Evolutionary conservation across 2,329 filamentous ascomycete genomes (phyloP).

Genomic region (Arthrobotrys musiformis): DNA sequence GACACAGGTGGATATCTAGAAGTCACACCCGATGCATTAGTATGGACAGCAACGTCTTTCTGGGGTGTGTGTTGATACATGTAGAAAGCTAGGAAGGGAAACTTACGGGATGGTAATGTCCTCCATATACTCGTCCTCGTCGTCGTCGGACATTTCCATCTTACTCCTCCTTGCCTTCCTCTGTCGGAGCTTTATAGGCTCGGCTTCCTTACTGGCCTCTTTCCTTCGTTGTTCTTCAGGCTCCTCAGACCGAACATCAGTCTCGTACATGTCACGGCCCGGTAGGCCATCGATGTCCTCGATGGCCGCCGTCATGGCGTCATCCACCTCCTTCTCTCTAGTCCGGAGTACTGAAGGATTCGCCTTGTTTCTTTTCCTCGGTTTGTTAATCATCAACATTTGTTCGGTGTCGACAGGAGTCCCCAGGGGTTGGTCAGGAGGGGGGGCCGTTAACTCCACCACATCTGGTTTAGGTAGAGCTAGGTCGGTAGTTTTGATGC

Average conservation of each 20-base stretch:
- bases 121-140: conserved; percentile 45
- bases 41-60: not conserved
- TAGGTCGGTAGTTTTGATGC: conserved; percentile 51
- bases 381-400: conserved; percentile 45
- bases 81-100: not conserved
- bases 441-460: conserved; percentile 26
- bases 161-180: conserved; percentile 22
- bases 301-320: conserved; percentile 31
- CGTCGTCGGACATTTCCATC: conserved; percentile 24
- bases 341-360: conserved; percentile 47
- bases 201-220: conserved; percentile 21
- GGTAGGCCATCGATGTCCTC: conserved; percentile 41
- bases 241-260: conserved; percentile 35
- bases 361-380: conserved; percentile 42
- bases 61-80: not conserved
- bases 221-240: conserved; percentile 19
- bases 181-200: conserved; percentile 7
- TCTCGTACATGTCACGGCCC: conserved; percentile 32
- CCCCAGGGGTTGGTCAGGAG: conserved; percentile 17
- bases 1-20: conserved; percentile 3
- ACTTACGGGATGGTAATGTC: conserved; percentile 29
- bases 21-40: not conserved
- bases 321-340: conserved; percentile 52
- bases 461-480: conserved; percentile 49
- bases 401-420: conserved; percentile 41